Percentiles rank a stretch among this genome's conserved stretches.
Conservation (phyloP, 2,329 filamentous ascomycete genomes). For the Neofusicoccum kwambonambiense region DNA sequence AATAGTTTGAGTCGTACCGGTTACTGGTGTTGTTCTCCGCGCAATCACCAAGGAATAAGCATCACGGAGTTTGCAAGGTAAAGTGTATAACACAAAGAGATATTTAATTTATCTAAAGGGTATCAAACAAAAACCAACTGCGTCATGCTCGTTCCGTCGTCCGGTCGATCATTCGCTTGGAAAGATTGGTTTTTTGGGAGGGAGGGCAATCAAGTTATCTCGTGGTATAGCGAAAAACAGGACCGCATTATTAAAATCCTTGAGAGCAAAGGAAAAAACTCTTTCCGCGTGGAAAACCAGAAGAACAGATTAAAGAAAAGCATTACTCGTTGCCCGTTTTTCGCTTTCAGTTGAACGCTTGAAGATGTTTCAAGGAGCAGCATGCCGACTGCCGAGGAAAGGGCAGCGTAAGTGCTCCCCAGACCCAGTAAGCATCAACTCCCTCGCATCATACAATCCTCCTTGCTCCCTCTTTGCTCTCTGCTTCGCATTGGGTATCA, state of each 20-base stretch:
- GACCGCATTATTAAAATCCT: not conserved
- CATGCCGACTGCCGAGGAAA: not conserved
- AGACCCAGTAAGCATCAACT: not conserved
- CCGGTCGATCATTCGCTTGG: no score
- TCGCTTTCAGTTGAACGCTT: not conserved
- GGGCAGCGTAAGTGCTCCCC: not conserved
- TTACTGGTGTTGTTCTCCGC: no score
- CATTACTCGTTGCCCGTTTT: slow-evolving; percentile 5
- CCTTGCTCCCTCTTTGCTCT: not conserved
- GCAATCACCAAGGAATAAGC: no score
- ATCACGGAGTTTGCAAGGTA: no score
- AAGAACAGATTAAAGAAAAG: not conserved
- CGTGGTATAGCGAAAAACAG: not conserved
- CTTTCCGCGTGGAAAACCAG: not conserved
- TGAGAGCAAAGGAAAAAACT: not conserved
- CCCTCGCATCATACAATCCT: not conserved
- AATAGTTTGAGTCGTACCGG: no score
- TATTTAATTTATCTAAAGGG: not conserved
- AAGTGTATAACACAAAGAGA: not conserved
- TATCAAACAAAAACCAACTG: not conserved
- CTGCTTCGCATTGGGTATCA: slow-evolving; percentile 3
- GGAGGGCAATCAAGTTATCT: no score
- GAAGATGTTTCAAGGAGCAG: not conserved
- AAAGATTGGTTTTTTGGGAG: no score
- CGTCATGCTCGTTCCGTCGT: no score